These are phyloP conservation scores for Nelumbo lutea DNA, from an alignment of 164 flowering plant genomes.

Conservation along the genomic window DNA sequence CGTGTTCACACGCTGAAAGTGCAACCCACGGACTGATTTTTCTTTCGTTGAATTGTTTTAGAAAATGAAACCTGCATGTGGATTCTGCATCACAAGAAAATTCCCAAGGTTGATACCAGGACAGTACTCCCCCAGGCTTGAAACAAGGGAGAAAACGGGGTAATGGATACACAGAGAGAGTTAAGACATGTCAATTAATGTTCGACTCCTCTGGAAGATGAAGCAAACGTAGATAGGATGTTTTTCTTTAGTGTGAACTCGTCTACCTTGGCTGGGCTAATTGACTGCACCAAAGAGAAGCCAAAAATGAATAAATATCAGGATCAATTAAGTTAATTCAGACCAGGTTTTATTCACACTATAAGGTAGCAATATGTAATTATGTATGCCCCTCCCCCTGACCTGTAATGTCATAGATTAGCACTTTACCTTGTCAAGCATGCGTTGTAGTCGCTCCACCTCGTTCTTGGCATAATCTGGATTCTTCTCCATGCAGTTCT, in stretches of 20 bases:
- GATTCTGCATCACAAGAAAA: too few species aligned
- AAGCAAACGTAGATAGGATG: constrained; percentile 56
- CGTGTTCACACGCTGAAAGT: too few species aligned
- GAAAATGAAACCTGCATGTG: too few species aligned
- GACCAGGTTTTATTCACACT: not conserved
- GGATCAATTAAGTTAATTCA: not conserved
- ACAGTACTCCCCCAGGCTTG: too few species aligned
- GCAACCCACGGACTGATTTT: too few species aligned
- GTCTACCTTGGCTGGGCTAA: constrained; percentile 72
- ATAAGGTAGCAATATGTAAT: not conserved
- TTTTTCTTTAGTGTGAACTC: constrained; percentile 88
- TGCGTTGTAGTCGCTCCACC: constrained; percentile 66
- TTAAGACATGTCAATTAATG: too few species aligned
- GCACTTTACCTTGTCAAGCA: constrained; percentile 68
- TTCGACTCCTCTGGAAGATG: constrained; percentile 4
- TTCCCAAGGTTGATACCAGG: too few species aligned
- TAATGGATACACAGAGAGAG: too few species aligned
- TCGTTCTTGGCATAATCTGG: constrained; percentile 82
- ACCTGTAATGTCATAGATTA: not conserved
- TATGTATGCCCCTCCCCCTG: not conserved
- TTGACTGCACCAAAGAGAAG: constrained; percentile 51
- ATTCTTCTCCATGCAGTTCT: constrained; percentile 62
- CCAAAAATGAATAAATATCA: not conserved
- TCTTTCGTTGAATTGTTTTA: too few species aligned
- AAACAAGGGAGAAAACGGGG: too few species aligned